These are phyloP conservation scores for grape (Vitis vinifera) DNA, from an alignment of 164 flowering plant species.

Conservation along the genomic window ASM3070453v1 NC_081818.1:23479001-23479500, in stretches of 20 bases:
- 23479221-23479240: background rate
- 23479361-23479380: too few species aligned
- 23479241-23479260: background rate
- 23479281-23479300: background rate
- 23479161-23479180: background rate
- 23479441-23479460: too few species aligned
- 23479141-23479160: background rate
- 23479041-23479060: slow-evolving; percentile 24
- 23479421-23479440: too few species aligned
- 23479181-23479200: background rate
- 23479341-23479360: too few species aligned
- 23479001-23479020: slow-evolving; percentile 14
- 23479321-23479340: background rate
- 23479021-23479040: slow-evolving; percentile 26
- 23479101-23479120: slow-evolving; percentile 1
- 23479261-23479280: background rate
- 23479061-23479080: background rate
- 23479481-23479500: too few species aligned
- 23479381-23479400: too few species aligned
- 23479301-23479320: background rate
- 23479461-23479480: too few species aligned
- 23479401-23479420: too few species aligned
- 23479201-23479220: background rate
- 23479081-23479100: slow-evolving; percentile 2
- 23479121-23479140: background rate